phyloP scores from a whole-genome alignment of 768 basidiomycete species.

The Russula abietina region DNA sequence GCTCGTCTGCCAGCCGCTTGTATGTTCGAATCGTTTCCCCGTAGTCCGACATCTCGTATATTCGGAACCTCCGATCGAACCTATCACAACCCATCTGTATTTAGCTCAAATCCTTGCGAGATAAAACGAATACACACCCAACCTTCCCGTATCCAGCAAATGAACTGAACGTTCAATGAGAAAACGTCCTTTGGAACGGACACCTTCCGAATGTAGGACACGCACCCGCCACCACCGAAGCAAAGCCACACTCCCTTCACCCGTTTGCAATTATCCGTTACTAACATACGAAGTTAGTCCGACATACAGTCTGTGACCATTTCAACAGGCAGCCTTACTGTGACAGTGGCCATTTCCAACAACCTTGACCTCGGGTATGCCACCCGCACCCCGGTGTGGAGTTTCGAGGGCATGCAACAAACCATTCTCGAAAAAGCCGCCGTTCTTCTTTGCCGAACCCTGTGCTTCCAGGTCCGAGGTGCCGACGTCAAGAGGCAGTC shows the following conservation, averaged over 20 bases:
- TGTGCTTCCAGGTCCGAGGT: slow-evolving; percentile 48
- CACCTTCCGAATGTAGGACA: slow-evolving; percentile 12
- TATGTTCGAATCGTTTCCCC: slow-evolving; percentile 90
- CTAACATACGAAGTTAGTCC: slow-evolving; percentile 34
- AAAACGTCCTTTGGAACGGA: slow-evolving; percentile 13
- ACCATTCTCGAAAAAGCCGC: slow-evolving; percentile 81
- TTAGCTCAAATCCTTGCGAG: background rate
- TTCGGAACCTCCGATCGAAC: slow-evolving; percentile 86
- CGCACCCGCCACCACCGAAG: slow-evolving; percentile 80
- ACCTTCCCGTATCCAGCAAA: slow-evolving; percentile 78
- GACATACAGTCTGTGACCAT: background rate
- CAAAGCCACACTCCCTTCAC: slow-evolving; percentile 87
- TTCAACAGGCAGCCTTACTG: slow-evolving; percentile 37
- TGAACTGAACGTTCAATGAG: slow-evolving; percentile 40
- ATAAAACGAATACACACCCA: slow-evolving; percentile 43
- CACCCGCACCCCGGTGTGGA: slow-evolving; percentile 46
- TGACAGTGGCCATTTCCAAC: slow-evolving; percentile 91
- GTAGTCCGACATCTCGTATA: slow-evolving; percentile 82
- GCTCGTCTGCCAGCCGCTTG: slow-evolving; percentile 72
- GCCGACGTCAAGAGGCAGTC: slow-evolving; percentile 65
- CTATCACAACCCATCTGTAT: slow-evolving; percentile 33
- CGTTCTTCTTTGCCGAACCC: slow-evolving; percentile 64
- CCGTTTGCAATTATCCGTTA: slow-evolving; percentile 84
- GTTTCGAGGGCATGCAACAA: slow-evolving; percentile 68
- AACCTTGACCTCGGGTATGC: slow-evolving; percentile 72